These are phyloP conservation scores for Galeopsis tetrahit DNA, from an alignment of 257 asterid genomes.

Conservation along the genomic window DNA sequence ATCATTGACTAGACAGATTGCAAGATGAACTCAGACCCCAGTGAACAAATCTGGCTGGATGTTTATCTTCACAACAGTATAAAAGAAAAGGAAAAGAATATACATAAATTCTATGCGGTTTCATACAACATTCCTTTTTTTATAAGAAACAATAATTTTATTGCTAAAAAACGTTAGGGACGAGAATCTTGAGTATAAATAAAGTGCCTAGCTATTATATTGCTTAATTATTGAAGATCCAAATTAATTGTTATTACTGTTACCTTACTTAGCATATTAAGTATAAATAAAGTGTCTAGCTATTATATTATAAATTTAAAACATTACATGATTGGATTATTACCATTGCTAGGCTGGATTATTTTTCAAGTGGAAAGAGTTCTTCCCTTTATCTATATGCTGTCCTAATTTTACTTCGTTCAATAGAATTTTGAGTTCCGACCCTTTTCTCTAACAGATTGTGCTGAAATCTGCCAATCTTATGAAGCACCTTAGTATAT, in stretches of 20 bases:
- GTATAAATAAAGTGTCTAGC: not conserved
- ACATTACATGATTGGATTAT: not conserved
- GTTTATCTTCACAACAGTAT: too few relatives aligned
- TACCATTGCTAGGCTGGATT: not conserved
- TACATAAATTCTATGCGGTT: too few relatives aligned
- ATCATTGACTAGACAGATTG: too few relatives aligned
- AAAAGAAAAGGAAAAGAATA: too few relatives aligned
- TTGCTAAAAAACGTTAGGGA: too few relatives aligned
- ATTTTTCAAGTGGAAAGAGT: not conserved
- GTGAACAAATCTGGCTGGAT: too few relatives aligned
- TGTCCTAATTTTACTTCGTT: not conserved
- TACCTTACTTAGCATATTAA: not conserved
- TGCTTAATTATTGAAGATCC: not conserved
- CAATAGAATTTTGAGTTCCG: not conserved
- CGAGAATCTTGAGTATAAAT: not conserved
- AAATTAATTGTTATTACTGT: not conserved
- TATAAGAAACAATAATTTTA: too few relatives aligned
- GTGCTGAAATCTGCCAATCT: conserved; percentile 8
- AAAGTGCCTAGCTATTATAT: not conserved
- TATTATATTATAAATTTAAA: too few relatives aligned
- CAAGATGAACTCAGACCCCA: too few relatives aligned
- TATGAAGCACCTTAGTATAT: conserved; percentile 24
- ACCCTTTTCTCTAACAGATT: not conserved
- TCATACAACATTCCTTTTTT: too few relatives aligned
- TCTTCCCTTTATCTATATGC: not conserved